Conservation (phyloP, 1,139 yeast genomes). For the Yamadazyma atlantica region DNA sequence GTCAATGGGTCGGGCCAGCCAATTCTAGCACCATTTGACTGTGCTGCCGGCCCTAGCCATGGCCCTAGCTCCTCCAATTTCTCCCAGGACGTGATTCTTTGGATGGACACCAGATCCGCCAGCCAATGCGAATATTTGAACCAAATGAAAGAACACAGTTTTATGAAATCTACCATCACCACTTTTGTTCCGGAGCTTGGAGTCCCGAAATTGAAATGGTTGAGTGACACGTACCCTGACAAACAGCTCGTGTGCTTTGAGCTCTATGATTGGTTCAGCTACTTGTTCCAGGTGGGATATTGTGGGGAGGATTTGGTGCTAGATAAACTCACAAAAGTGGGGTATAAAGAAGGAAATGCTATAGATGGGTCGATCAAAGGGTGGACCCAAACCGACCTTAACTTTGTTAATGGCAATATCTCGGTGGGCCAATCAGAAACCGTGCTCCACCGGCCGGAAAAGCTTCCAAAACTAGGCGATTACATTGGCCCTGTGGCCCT, state of each 20-base stretch:
- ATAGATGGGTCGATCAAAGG: conserved; percentile 61
- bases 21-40: conserved; percentile 28
- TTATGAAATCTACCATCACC: conserved; percentile 40
- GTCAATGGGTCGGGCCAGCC: conserved; percentile 11
- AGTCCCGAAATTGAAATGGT: conserved; percentile 47
- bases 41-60: conserved; percentile 13
- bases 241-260: conserved; percentile 44
- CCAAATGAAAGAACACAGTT: conserved; percentile 12
- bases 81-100: conserved; percentile 46
- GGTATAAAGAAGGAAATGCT: conserved; percentile 20
- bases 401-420: conserved; percentile 18
- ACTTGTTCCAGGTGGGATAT: conserved; percentile 31
- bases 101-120: conserved; percentile 58
- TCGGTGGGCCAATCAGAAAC: conserved; percentile 18
- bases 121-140: conserved; percentile 35
- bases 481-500: conserved; percentile 18
- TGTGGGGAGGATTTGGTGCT: conserved; percentile 9
- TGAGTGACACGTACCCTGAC: conserved; percentile 23
- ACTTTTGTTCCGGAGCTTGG: conserved; percentile 57
- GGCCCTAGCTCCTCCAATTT: too few species aligned
- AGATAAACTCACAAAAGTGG: conserved; percentile 8
- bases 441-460: background rate
- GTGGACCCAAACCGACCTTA: conserved; percentile 36
- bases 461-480: conserved; percentile 19
- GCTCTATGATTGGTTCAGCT: conserved; percentile 51